A percentile compares a stretch with the other conserved stretches of the same genome.
Evolutionary conservation across 78 protist species (phyloP).

Genomic region (Mantamonas sphyraenae): DNA sequence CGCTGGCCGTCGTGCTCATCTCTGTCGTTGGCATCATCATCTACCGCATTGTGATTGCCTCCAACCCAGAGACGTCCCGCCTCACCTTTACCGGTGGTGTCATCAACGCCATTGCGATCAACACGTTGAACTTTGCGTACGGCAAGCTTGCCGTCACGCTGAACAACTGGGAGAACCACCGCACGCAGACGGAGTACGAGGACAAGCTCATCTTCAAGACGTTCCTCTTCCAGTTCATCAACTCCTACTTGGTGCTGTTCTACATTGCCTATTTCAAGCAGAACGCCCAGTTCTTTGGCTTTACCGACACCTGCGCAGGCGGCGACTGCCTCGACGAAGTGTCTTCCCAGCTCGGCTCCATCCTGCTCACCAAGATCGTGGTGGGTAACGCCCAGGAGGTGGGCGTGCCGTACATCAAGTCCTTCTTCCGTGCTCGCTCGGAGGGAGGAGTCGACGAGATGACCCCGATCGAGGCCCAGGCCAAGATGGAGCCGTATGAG

Average conservation of each 20-base stretch:
- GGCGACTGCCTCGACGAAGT: too few relatives aligned
- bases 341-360: too few relatives aligned
- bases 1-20: not conserved
- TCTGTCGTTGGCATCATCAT: not conserved
- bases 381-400: too few relatives aligned
- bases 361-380: too few relatives aligned
- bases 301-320: not conserved
- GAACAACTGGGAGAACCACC: constrained; percentile 57
- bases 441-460: not conserved
- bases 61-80: not conserved
- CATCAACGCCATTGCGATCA: not conserved
- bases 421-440: too few relatives aligned
- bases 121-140: not conserved
- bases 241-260: constrained; percentile 45
- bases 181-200: constrained; percentile 33
- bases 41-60: not conserved
- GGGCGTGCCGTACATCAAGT: too few relatives aligned
- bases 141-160: constrained; percentile 1
- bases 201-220: constrained; percentile 32
- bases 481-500: not conserved
- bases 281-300: not conserved
- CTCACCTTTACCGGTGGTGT: not conserved
- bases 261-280: constrained; percentile 60
- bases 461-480: not conserved
- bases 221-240: constrained; percentile 63